Percentiles rank a stretch among this genome's conserved stretches.
phyloP scores from a whole-genome alignment of 2,329 filamentous ascomycete species.

The Phaeosphaeriaceae sp. region DNA sequence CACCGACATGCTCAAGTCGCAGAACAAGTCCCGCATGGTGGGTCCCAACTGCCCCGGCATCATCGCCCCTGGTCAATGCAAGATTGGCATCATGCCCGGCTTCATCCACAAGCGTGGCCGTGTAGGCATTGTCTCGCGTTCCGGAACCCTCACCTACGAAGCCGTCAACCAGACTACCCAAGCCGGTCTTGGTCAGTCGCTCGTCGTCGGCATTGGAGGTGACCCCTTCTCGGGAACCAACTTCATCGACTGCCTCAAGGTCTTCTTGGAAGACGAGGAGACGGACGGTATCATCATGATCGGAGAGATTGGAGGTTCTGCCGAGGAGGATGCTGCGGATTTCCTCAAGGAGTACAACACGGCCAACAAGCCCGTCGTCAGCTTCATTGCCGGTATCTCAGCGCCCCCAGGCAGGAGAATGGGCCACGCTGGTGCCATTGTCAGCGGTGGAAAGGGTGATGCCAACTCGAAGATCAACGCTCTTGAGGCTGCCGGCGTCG shows the following conservation, averaged over 20 bases:
- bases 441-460: constrained; percentile 95
- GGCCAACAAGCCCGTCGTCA: constrained; percentile 92
- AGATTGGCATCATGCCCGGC: constrained; percentile 99
- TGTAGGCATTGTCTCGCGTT: constrained; percentile 97
- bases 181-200: constrained; percentile 94
- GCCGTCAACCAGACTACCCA: constrained; percentile 99
- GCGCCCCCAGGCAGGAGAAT: constrained; percentile 95
- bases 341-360: constrained; percentile 94
- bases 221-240: constrained; percentile 99
- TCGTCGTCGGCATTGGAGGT: constrained; percentile 97
- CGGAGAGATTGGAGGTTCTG: constrained; percentile 96
- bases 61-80: constrained; percentile 95
- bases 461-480: constrained; percentile 98
- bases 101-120: constrained; percentile 99
- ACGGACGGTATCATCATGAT: constrained; percentile 99
- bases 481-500: constrained; percentile 89
- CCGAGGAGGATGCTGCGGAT: constrained; percentile 97
- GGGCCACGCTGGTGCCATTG: constrained; percentile 98
- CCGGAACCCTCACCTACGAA: constrained; percentile 98
- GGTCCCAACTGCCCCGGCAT: constrained; percentile 98
- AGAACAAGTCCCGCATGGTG: constrained; percentile 94
- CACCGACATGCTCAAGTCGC: constrained; percentile 95
- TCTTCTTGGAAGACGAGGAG: constrained; percentile 94
- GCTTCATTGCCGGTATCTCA: constrained; percentile 98
- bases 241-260: constrained; percentile 98